Evolutionary conservation across 1,139 yeast species (phyloP), one percentile per base, ranked within the genome.

Genomic region (Taphrina betulina): DNA sequence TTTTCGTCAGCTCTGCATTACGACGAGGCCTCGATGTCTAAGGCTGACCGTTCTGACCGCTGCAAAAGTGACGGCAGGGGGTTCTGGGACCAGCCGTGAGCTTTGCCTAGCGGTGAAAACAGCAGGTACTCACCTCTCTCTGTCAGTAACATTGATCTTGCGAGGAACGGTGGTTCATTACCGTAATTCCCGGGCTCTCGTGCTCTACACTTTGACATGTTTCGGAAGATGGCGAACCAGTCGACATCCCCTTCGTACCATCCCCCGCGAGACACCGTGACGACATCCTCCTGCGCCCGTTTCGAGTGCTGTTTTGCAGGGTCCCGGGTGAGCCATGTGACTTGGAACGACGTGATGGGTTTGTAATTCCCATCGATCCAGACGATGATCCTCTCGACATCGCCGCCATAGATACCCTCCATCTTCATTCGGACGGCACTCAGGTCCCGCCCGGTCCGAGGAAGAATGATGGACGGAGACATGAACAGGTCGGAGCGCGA

Each of bases 231-330:
- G 12, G 48, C 24, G 34, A 26, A 43, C 48, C 48, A 43, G 19
- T 43, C 48, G 20, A 43, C 48, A 2, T 17, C 29, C 3, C 48
- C 48, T 20, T 43, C 48, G 19, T 43, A 43, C 48, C 48, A 43
- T 1, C 48, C 48, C 37, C 5, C 19, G 14, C 17, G 7, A 5
- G 14, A 5, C 5, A 7, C 19, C 19, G 10, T 29, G 3, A n/a
- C 38, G 1, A 43, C 38, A 3, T 20, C 16, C 2, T 33, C 28
- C 19, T 29, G 28, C 19, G 29, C 28, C 17, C 14, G 33, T 7
- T 26, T 26, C 7, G 7, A 26, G 7, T 26, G 31, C n/a, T 22
- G 16, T 10, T 19, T 23, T 3, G 10, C 28, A 3, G 43, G 29
- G 10, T 8, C 12, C 22, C 14, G 12, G 3, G 20, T 14, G 7